A percentile compares a stretch with the other conserved stretches of the same genome.
These are phyloP conservation scores for Blumeriella jaapii DNA, from an alignment of 2,329 filamentous ascomycete genomes.

Conservation along the genomic window DNA sequence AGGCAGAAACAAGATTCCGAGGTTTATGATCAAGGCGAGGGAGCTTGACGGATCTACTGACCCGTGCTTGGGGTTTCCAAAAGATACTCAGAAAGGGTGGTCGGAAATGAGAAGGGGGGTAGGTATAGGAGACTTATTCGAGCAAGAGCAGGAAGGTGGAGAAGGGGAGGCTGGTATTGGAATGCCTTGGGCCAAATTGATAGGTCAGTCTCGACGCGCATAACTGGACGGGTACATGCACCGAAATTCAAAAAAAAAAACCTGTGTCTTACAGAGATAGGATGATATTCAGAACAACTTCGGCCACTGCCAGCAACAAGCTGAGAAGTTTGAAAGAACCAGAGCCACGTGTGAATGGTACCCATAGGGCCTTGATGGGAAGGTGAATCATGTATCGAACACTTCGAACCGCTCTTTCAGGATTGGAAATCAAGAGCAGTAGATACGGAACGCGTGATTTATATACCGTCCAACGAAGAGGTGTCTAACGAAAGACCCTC, in stretches of 20 bases:
- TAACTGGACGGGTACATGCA: too few relatives aligned
- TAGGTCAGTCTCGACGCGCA: too few relatives aligned
- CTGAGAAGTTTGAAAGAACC: too few relatives aligned
- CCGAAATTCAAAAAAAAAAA: too few relatives aligned
- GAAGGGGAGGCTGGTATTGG: neutral
- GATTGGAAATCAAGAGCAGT: neutral
- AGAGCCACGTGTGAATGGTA: too few relatives aligned
- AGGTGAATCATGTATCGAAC: neutral
- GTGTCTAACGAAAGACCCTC: neutral
- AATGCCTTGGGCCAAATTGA: neutral
- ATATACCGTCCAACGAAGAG: neutral
- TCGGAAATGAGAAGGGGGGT: neutral
- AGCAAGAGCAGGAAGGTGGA: neutral
- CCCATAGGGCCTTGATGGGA: too few relatives aligned
- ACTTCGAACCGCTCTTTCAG: neutral
- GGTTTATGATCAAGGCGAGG: slow-evolving; percentile 1
- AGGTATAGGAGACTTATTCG: neutral
- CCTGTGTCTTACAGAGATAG: too few relatives aligned
- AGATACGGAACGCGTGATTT: neutral
- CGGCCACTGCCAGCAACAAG: too few relatives aligned
- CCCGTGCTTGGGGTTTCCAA: slow-evolving; percentile 1
- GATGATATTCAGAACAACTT: too few relatives aligned
- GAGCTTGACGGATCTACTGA: neutral
- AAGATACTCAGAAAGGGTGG: neutral
- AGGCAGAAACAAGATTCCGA: neutral